phyloP scores from a whole-genome alignment of 2,329 filamentous ascomycete species.

The Grosmannia clavigera region DNA sequence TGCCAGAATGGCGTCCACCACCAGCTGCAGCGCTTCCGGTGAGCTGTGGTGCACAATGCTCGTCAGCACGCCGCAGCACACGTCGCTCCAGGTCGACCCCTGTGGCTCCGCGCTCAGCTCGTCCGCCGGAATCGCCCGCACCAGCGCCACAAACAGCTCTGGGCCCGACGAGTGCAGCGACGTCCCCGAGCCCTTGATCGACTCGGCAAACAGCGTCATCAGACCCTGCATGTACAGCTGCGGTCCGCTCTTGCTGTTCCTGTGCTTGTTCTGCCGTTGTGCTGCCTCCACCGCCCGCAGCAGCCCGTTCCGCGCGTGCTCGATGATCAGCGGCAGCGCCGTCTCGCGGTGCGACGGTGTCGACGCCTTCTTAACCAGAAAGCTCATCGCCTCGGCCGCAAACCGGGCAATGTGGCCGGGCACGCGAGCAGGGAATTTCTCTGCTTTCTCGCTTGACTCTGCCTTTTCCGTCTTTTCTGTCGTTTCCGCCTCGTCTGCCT shows the following conservation, averaged over 20 bases:
- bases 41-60: slow-evolving; percentile 75
- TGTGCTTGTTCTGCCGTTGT: slow-evolving; percentile 27
- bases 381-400: slow-evolving; percentile 88
- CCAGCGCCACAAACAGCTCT: slow-evolving; percentile 37
- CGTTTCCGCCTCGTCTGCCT: neutral
- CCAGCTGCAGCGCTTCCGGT: slow-evolving; percentile 56
- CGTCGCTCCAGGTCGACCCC: slow-evolving; percentile 41
- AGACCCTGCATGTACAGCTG: slow-evolving; percentile 71
- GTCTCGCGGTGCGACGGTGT: slow-evolving; percentile 57
- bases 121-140: slow-evolving; percentile 37
- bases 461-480: neutral
- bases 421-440: slow-evolving; percentile 33
- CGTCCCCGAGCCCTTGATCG: slow-evolving; percentile 51
- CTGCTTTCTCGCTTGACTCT: neutral
- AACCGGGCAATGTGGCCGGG: slow-evolving; percentile 84
- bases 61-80: slow-evolving; percentile 65
- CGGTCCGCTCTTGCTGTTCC: slow-evolving; percentile 3
- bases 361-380: slow-evolving; percentile 80
- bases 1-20: slow-evolving; percentile 51
- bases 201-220: slow-evolving; percentile 86
- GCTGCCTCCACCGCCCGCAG: slow-evolving; percentile 12
- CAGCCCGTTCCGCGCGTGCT: slow-evolving; percentile 61
- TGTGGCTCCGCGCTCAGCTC: slow-evolving; percentile 25
- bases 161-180: slow-evolving; percentile 48
- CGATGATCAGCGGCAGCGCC: slow-evolving; percentile 58